A percentile compares a stretch with the other conserved stretches of the same genome.
These are phyloP conservation scores for Cyclotella distinguenda DNA, from an alignment of 108 stramenopile genomes.

Conservation along the genomic window DNA sequence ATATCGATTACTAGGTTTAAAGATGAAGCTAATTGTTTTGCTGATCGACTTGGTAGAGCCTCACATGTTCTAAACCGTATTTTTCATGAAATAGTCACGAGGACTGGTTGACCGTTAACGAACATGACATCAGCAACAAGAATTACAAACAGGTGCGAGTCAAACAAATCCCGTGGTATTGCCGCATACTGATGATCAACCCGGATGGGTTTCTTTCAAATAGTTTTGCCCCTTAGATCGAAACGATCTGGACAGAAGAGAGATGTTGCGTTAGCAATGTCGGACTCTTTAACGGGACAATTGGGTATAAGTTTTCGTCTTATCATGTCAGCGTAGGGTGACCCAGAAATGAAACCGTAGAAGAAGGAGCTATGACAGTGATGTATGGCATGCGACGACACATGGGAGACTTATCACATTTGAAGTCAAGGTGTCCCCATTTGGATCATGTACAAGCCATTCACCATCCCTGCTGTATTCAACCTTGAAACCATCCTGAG, in stretches of 20 bases:
- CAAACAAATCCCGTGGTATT: slow-evolving; percentile 15
- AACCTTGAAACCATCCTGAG: too few species aligned
- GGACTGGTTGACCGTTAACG: slow-evolving; percentile 44
- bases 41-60: slow-evolving; percentile 14
- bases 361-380: too few species aligned
- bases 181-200: slow-evolving; percentile 10
- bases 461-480: too few species aligned
- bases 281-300: slow-evolving; percentile 2
- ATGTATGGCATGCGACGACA: too few species aligned
- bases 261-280: slow-evolving; percentile 3
- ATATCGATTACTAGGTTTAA: not conserved
- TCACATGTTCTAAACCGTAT: slow-evolving; percentile 30
- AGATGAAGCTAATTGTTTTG: not conserved
- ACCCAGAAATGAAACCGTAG: too few species aligned
- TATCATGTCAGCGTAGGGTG: not conserved
- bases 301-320: slow-evolving; percentile 4
- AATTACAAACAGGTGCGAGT: slow-evolving; percentile 19
- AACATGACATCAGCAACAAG: slow-evolving; percentile 37
- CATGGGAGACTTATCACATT: too few species aligned
- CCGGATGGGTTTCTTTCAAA: slow-evolving; percentile 1
- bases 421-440: too few species aligned
- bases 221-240: slow-evolving; percentile 29
- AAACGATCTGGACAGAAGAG: slow-evolving; percentile 26
- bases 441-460: too few species aligned
- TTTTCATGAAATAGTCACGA: slow-evolving; percentile 32